phyloP scores from a whole-genome alignment of 805 yeast genomes.

The Candida chilensis region DNA sequence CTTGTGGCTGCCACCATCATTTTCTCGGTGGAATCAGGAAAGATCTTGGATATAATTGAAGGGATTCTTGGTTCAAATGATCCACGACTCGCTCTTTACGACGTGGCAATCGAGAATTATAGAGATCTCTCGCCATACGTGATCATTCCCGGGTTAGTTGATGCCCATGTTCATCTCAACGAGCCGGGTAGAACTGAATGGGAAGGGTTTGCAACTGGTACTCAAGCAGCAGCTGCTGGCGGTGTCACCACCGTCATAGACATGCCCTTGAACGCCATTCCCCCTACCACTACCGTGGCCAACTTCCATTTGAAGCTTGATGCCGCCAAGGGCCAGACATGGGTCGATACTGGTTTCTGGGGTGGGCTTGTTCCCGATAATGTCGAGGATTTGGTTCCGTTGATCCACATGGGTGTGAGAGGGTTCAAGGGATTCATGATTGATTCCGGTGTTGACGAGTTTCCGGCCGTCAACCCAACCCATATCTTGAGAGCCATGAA shows the following conservation, averaged over 20 bases:
- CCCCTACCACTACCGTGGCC: conserved; percentile 83
- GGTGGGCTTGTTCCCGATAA: conserved; percentile 89
- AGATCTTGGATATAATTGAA: conserved; percentile 44
- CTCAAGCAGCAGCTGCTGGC: conserved; percentile 89
- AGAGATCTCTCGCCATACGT: conserved; percentile 53
- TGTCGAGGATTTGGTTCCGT: conserved; percentile 57
- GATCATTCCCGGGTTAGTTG: conserved; percentile 86
- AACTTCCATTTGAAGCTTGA: conserved; percentile 66
- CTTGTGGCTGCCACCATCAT: conserved; percentile 56
- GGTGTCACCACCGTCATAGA: conserved; percentile 95
- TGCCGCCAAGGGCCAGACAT: conserved; percentile 75
- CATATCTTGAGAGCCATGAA: conserved; percentile 65
- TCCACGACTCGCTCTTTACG: conserved; percentile 28
- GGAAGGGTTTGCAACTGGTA: conserved; percentile 98
- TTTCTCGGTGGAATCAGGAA: conserved; percentile 40
- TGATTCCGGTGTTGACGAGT: conserved; percentile 94
- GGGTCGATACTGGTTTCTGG: conserved; percentile 96
- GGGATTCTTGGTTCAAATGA: conserved; percentile 27
- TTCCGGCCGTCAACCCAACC: conserved; percentile 66
- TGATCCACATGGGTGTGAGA: conserved; percentile 79
- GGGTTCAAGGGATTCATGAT: conserved; percentile 92
- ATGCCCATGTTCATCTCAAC: conserved; percentile 88
- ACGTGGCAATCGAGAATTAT: conserved; percentile 29
- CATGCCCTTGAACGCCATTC: conserved; percentile 94
- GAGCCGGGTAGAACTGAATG: conserved; percentile 98